phyloP scores from a whole-genome alignment of 345 rosid genomes.

The Angophora floribunda region DNA sequence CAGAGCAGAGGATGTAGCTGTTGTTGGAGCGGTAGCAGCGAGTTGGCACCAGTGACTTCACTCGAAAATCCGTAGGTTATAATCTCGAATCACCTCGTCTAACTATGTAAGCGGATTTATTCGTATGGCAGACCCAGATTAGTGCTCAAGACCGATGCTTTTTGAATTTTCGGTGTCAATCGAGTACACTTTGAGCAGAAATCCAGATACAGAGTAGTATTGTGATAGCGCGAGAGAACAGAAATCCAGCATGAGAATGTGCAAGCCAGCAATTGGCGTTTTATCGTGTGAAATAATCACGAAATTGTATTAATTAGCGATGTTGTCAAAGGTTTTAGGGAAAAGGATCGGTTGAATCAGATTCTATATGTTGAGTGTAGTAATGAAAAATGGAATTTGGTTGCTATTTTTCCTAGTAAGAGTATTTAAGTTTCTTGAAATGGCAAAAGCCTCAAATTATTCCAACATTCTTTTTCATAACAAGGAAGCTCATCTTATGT shows the following conservation, averaged over 20 bases:
- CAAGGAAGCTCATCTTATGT: background rate
- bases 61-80: background rate
- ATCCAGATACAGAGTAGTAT: background rate
- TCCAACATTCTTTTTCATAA: background rate
- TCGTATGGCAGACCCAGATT: background rate
- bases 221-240: background rate
- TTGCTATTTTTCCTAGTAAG: background rate
- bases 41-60: background rate
- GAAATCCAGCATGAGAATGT: background rate
- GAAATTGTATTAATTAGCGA: background rate
- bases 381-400: background rate
- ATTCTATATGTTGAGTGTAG: background rate
- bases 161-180: background rate
- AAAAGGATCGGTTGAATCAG: background rate
- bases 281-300: background rate
- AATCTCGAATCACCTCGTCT: background rate
- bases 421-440: background rate
- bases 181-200: background rate
- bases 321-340: background rate
- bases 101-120: background rate
- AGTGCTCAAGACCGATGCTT: background rate
- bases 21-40: background rate
- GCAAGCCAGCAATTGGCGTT: background rate
- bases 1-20: background rate
- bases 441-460: background rate